These are phyloP conservation scores for Candida nemodendra DNA, from an alignment of 805 yeast species.

Conservation along the genomic window DNA sequence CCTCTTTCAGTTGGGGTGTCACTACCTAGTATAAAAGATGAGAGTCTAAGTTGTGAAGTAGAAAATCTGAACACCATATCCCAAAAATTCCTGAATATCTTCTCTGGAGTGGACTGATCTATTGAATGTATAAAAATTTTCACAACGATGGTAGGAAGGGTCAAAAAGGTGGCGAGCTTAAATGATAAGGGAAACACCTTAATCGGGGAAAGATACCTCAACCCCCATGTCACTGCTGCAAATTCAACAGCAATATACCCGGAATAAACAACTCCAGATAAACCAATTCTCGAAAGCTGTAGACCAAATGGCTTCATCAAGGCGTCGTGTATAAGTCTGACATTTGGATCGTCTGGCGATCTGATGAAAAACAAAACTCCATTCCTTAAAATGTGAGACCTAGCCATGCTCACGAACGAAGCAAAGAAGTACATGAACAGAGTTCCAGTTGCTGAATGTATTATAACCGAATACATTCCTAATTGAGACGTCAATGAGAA, in stretches of 20 bases:
- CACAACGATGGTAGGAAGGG: neutral
- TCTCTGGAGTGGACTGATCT: neutral
- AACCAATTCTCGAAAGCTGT: slow-evolving; percentile 69
- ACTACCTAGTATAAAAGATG: slow-evolving; percentile 73
- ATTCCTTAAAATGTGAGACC: slow-evolving; percentile 69
- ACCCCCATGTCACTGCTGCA: slow-evolving; percentile 57
- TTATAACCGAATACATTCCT: slow-evolving; percentile 1
- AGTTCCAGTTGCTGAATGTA: slow-evolving; percentile 67
- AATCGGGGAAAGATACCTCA: slow-evolving; percentile 39
- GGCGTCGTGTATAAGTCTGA: slow-evolving; percentile 83
- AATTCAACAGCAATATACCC: slow-evolving; percentile 72
- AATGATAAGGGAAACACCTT: slow-evolving; percentile 26
- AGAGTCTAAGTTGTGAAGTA: slow-evolving; percentile 60
- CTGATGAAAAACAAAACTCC: slow-evolving; percentile 91
- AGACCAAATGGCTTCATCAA: slow-evolving; percentile 69
- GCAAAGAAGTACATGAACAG: slow-evolving; percentile 86
- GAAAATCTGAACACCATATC: slow-evolving; percentile 50
- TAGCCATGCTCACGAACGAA: slow-evolving; percentile 77
- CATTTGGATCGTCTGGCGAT: slow-evolving; percentile 92
- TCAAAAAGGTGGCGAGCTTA: neutral
- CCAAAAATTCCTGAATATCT: slow-evolving; percentile 45
- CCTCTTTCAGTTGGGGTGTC: slow-evolving; percentile 73
- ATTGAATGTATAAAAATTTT: slow-evolving; percentile 1
- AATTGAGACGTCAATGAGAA: slow-evolving; percentile 4
- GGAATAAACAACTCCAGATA: slow-evolving; percentile 75